phyloP scores from a whole-genome alignment of 1,284 basidiomycete genomes.

The Flammula alnicola region DNA sequence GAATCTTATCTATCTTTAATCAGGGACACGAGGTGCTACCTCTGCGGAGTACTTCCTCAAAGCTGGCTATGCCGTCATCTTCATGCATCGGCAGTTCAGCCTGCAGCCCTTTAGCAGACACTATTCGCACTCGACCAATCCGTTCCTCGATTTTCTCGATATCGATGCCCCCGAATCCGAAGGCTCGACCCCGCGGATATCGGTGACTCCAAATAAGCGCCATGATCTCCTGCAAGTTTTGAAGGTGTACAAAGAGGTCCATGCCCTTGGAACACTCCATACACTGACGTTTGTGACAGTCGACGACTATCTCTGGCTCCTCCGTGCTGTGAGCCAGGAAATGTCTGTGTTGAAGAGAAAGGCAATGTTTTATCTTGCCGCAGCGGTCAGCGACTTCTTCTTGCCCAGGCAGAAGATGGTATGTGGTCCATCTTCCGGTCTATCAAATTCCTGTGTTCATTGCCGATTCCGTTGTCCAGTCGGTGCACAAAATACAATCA shows the following conservation, averaged over 20 bases:
- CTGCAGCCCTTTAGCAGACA: slow-evolving; percentile 96
- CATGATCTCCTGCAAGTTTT: slow-evolving; percentile 76
- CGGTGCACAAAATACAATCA: slow-evolving; percentile 98
- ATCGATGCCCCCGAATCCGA: slow-evolving; percentile 51
- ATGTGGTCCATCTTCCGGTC: too few relatives aligned
- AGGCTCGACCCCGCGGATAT: slow-evolving; percentile 50
- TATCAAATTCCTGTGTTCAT: too few relatives aligned
- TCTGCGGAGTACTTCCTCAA: slow-evolving; percentile 97
- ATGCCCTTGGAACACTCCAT: slow-evolving; percentile 75
- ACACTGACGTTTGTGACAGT: slow-evolving; percentile 93
- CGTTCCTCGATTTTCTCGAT: slow-evolving; percentile 95
- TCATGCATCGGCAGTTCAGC: slow-evolving; percentile 97
- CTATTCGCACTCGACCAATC: slow-evolving; percentile 97
- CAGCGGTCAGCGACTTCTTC: slow-evolving; percentile 98
- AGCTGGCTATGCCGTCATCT: slow-evolving; percentile 96
- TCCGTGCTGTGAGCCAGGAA: slow-evolving; percentile 82
- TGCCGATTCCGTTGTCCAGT: too few relatives aligned
- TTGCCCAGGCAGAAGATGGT: slow-evolving; percentile 90
- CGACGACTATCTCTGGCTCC: slow-evolving; percentile 94
- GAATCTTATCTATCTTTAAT: slow-evolving; percentile 10
- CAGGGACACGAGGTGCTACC: slow-evolving; percentile 94
- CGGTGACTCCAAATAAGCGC: slow-evolving; percentile 70
- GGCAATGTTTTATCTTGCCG: slow-evolving; percentile 95
- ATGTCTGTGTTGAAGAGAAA: slow-evolving; percentile 69
- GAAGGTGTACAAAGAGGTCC: slow-evolving; percentile 81